Evolutionary conservation across 345 rosid genomes (phyloP).

Genomic region (Brassica rapa): DNA sequence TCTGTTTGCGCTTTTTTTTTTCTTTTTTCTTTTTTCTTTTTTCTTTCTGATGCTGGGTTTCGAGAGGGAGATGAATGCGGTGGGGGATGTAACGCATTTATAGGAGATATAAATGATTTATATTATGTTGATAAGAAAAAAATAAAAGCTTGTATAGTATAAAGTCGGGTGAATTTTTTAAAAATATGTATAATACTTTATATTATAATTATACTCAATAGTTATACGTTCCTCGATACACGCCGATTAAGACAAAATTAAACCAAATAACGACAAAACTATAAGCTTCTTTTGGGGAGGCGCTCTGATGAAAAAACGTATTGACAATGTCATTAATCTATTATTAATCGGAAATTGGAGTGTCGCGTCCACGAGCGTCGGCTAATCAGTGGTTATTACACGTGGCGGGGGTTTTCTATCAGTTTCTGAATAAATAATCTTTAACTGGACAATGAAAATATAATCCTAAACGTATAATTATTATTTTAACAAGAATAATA

Average conservation of each 20-base stretch:
- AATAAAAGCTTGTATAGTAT: background rate
- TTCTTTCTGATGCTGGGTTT: background rate
- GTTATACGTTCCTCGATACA: constrained; percentile 15
- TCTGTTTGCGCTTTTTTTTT: background rate
- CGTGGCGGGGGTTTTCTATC: background rate
- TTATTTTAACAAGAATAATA: background rate
- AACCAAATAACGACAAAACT: constrained; percentile 14
- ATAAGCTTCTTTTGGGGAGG: background rate
- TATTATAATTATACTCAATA: background rate
- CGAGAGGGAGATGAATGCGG: constrained; percentile 3
- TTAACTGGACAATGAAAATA: background rate
- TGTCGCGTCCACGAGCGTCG: constrained; percentile 32
- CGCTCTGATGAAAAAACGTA: constrained; percentile 11
- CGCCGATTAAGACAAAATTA: constrained; percentile 27
- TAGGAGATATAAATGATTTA: constrained; percentile 11
- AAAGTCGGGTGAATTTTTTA: background rate
- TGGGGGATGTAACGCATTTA: constrained; percentile 21
- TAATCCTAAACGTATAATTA: background rate
- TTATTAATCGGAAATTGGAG: background rate
- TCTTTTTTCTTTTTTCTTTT: background rate
- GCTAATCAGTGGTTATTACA: background rate
- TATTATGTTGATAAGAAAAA: background rate
- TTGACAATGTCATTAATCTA: background rate
- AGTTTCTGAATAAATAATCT: background rate
- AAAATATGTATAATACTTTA: background rate